Conservation (phyloP, 768 basidiomycete genomes). For the Harrya chromipes region DNA sequence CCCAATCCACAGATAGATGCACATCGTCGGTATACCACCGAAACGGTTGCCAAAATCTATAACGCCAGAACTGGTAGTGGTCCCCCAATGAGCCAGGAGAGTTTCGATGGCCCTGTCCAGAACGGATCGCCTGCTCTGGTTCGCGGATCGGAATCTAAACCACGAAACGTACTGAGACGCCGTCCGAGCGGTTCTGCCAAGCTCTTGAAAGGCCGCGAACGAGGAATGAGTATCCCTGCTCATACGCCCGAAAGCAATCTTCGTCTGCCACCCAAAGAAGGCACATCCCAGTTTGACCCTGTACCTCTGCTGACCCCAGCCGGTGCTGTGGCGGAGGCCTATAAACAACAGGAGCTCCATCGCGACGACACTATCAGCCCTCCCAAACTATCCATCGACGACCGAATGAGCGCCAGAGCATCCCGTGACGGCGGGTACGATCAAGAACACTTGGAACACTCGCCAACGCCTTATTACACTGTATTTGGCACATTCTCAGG, state of each 20-base stretch:
- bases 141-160: constrained; percentile 15
- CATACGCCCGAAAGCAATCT: neutral
- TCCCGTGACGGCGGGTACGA: constrained; percentile 9
- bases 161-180: constrained; percentile 33
- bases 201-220: constrained; percentile 12
- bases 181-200: constrained; percentile 29
- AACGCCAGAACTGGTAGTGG: neutral
- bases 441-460: constrained; percentile 11
- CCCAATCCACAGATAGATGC: constrained; percentile 4
- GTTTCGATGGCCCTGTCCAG: constrained; percentile 5
- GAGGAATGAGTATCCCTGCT: constrained; percentile 9
- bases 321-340: constrained; percentile 44
- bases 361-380: constrained; percentile 6
- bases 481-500: constrained; percentile 49
- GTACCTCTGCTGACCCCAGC: constrained; percentile 40
- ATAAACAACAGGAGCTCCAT: constrained; percentile 42
- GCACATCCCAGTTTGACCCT: neutral
- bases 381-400: constrained; percentile 26
- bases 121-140: neutral
- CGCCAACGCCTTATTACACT: constrained; percentile 51
- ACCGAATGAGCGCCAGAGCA: constrained; percentile 16
- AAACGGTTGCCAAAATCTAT: constrained; percentile 8
- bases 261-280: neutral
- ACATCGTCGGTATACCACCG: constrained; percentile 22
- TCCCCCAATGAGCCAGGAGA: constrained; percentile 12